Evolutionary conservation across 495 filamentous ascomycete genomes (phyloP).

Genomic region (Tuber umbilicatum): DNA sequence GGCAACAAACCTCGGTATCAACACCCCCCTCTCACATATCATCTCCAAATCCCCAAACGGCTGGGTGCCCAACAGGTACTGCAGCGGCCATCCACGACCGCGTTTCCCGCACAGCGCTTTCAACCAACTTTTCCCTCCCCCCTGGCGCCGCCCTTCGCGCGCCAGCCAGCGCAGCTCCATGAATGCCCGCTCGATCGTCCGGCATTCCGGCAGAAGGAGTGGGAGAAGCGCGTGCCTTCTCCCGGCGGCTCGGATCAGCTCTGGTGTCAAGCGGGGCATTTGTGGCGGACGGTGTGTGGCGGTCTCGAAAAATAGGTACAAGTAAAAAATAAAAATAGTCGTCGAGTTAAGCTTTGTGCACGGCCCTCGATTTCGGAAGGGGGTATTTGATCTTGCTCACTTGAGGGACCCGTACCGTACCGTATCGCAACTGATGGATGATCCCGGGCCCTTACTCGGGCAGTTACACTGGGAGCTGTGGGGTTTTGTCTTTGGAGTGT

Average conservation of each 20-base stretch:
- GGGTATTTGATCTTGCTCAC: not conserved
- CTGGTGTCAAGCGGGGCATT: slow-evolving; percentile 72
- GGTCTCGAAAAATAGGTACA: not conserved
- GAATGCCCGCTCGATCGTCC: slow-evolving; percentile 57
- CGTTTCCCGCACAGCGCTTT: slow-evolving; percentile 53
- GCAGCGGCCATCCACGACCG: slow-evolving; percentile 64
- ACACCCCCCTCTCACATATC: slow-evolving; percentile 62
- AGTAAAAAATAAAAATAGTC: not conserved
- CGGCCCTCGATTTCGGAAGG: not conserved
- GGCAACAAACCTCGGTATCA: slow-evolving; percentile 77
- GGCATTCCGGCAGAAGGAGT: slow-evolving; percentile 61
- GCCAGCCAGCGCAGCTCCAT: slow-evolving; percentile 83
- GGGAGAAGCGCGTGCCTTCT: slow-evolving; percentile 55
- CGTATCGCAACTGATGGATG: too few relatives aligned
- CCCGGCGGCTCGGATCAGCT: slow-evolving; percentile 54
- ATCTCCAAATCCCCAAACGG: slow-evolving; percentile 82
- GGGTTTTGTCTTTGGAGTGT: not conserved
- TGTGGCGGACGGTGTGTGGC: slow-evolving; percentile 6
- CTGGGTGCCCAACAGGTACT: slow-evolving; percentile 84
- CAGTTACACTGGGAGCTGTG: too few relatives aligned
- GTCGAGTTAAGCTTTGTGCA: not conserved
- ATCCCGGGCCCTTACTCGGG: too few relatives aligned
- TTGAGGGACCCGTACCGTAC: not conserved
- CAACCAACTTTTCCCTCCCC: slow-evolving; percentile 34
- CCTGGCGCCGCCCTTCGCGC: slow-evolving; percentile 50